phyloP scores from a whole-genome alignment of 495 filamentous ascomycete genomes.

The Penicillium psychrofluorescens region DNA sequence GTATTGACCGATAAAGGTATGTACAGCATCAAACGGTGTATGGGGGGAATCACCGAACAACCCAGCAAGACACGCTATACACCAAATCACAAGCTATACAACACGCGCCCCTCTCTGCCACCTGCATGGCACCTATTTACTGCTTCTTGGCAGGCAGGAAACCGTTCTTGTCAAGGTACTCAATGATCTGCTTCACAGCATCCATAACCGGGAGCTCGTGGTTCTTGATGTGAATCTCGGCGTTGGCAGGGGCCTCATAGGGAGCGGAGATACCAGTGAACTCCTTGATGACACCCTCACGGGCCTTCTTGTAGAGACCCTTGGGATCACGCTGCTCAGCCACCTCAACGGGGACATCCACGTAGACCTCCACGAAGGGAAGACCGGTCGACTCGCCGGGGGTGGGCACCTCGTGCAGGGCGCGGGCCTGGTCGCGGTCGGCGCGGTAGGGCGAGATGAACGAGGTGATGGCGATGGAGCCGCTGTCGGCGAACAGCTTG shows the following conservation, averaged over 20 bases:
- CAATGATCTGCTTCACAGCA: constrained; percentile 74
- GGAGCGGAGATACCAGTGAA: constrained; percentile 91
- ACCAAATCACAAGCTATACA: constrained; percentile 2
- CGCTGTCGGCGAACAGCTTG: constrained; percentile 88
- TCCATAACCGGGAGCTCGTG: constrained; percentile 74
- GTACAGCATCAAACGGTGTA: constrained; percentile 7
- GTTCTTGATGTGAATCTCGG: constrained; percentile 80
- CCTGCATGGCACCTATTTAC: constrained; percentile 9
- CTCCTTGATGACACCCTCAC: constrained; percentile 87
- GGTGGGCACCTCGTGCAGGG: constrained; percentile 57
- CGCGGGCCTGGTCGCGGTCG: constrained; percentile 75
- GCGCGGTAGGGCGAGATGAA: constrained; percentile 94
- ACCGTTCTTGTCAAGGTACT: constrained; percentile 63
- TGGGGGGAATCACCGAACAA: constrained; percentile 8
- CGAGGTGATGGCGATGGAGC: constrained; percentile 80
- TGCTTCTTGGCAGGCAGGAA: constrained; percentile 48
- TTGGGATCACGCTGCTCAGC: constrained; percentile 96
- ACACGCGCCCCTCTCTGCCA: neutral
- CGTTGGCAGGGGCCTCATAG: constrained; percentile 80
- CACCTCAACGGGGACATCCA: constrained; percentile 80
- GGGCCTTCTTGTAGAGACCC: constrained; percentile 94
- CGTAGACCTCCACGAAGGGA: constrained; percentile 87
- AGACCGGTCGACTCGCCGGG: constrained; percentile 48
- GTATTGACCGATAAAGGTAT: constrained; percentile 1
- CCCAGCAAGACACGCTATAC: constrained; percentile 4